Evolutionary conservation across 345 rosid species (phyloP).

Genomic region (Tarenaya hassleriana): DNA sequence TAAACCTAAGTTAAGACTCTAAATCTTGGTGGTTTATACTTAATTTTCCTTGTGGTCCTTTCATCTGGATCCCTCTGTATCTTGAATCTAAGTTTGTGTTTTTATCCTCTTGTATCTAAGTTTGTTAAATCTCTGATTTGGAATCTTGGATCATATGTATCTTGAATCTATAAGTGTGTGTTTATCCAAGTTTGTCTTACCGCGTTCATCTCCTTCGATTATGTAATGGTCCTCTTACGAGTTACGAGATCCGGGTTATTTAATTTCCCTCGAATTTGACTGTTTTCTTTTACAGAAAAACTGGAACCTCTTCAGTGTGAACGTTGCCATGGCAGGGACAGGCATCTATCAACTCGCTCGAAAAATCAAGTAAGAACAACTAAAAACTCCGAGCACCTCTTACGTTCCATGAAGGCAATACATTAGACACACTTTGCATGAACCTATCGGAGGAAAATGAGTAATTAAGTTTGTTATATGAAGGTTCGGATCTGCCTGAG

Average conservation of each 20-base stretch:
- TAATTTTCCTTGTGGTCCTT: not conserved
- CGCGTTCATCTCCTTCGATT: not conserved
- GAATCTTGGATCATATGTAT: no score
- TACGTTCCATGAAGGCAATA: no score
- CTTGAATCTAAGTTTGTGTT: not conserved
- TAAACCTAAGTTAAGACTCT: no score
- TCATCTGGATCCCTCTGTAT: not conserved
- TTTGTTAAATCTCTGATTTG: no score
- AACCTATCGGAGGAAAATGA: no score
- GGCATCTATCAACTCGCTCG: constrained; percentile 80
- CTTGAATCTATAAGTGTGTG: no score
- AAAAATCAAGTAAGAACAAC: constrained; percentile 56
- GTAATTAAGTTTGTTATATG: no score
- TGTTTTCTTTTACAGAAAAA: constrained; percentile 53
- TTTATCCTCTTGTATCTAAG: not conserved
- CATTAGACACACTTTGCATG: no score
- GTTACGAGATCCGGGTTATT: no score
- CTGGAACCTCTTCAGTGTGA: constrained; percentile 87
- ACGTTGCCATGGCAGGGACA: constrained; percentile 77
- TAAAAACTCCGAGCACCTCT: not conserved
- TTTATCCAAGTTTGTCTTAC: no score
- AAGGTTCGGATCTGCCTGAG: no score
- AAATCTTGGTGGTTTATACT: not conserved
- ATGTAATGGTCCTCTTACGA: no score
- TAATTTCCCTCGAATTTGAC: not conserved